Evolutionary conservation across 2,329 filamentous ascomycete species (phyloP).

Genomic region (Fusarium sp.): DNA sequence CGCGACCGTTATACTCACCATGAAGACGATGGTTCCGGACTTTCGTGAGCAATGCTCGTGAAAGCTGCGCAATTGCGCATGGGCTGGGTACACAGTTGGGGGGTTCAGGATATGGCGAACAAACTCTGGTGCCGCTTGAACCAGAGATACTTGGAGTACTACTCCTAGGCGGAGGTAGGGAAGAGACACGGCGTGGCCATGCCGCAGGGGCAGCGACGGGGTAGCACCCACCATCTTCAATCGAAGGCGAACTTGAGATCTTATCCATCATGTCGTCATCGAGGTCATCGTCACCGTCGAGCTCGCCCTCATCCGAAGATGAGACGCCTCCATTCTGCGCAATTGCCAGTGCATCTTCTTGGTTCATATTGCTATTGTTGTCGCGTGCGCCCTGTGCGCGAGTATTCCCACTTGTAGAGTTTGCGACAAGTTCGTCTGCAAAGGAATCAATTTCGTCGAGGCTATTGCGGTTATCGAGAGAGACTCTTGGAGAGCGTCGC

Average conservation of each 20-base stretch:
- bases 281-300: slow-evolving; percentile 75
- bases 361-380: slow-evolving; percentile 48
- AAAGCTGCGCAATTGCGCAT: slow-evolving; percentile 34
- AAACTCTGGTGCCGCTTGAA: slow-evolving; percentile 36
- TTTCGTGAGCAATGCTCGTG: slow-evolving; percentile 20
- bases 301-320: slow-evolving; percentile 68
- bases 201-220: slow-evolving; percentile 47
- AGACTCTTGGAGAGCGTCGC: slow-evolving; percentile 69
- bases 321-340: slow-evolving; percentile 68
- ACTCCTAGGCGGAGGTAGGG: slow-evolving; percentile 49
- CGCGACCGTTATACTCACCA: slow-evolving; percentile 55
- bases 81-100: slow-evolving; percentile 43
- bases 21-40: slow-evolving; percentile 56
- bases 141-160: slow-evolving; percentile 41
- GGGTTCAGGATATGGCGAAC: slow-evolving; percentile 55
- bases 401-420: slow-evolving; percentile 46
- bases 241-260: slow-evolving; percentile 98
- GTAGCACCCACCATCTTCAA: slow-evolving; percentile 94
- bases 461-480: slow-evolving; percentile 57
- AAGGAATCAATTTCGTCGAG: slow-evolving; percentile 56
- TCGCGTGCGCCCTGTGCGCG: slow-evolving; percentile 24
- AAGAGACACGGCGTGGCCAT: slow-evolving; percentile 57
- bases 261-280: slow-evolving; percentile 98
- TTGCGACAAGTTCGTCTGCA: slow-evolving; percentile 55
- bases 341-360: slow-evolving; percentile 67